Evolutionary conservation across 805 yeast species (phyloP).

Genomic region (Nakazawaea pomicola): DNA sequence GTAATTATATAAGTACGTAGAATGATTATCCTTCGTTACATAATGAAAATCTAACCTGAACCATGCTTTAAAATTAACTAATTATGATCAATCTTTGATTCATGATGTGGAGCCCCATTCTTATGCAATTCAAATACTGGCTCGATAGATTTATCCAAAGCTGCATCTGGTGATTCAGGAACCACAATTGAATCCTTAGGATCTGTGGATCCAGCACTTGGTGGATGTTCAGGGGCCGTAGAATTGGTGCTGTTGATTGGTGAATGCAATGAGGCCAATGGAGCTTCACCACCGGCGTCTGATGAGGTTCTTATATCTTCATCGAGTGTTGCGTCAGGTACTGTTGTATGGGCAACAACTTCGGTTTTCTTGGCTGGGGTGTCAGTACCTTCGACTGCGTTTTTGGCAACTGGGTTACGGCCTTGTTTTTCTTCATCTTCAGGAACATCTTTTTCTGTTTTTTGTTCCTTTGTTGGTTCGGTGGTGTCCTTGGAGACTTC

Average conservation of each 20-base stretch:
- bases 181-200: background rate
- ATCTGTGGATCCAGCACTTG: background rate
- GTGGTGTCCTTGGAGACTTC: background rate
- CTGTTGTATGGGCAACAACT: background rate
- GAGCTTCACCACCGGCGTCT: background rate
- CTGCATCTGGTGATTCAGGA: background rate
- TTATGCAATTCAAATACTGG: background rate
- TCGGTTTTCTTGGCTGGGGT: slow-evolving; percentile 3
- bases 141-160: background rate
- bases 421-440: slow-evolving; percentile 4
- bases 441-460: background rate
- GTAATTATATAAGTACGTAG: no score
- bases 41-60: no score
- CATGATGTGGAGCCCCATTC: background rate
- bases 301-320: no score
- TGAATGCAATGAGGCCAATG: background rate
- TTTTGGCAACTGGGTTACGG: slow-evolving; percentile 6
- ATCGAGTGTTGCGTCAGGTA: no score
- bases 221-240: background rate
- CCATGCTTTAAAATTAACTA: no score
- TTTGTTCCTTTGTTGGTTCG: slow-evolving; percentile 3
- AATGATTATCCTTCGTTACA: no score
- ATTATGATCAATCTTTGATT: no score
- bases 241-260: background rate
- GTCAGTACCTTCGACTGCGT: background rate